Evolutionary conservation across 2,329 filamentous ascomycete species (phyloP).

Genomic region (Botrytis hyacinthi): DNA sequence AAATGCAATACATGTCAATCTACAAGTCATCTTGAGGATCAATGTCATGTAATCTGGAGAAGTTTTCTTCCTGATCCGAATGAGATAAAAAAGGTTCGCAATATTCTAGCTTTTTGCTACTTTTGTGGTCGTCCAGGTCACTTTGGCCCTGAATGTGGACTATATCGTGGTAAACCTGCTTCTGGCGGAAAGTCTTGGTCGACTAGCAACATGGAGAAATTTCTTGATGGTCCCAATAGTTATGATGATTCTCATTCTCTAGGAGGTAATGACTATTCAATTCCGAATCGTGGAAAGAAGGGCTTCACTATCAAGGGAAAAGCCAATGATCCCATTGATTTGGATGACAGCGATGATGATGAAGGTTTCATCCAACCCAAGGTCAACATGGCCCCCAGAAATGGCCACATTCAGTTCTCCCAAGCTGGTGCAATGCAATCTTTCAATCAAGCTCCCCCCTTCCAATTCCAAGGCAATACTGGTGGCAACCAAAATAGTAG

Average conservation of each 20-base stretch:
- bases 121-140: constrained; percentile 54
- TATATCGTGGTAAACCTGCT: constrained; percentile 26
- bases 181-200: constrained; percentile 52
- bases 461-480: constrained; percentile 15
- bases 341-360: constrained; percentile 36
- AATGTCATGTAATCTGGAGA: constrained; percentile 61
- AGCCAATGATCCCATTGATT: constrained; percentile 34
- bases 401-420: constrained; percentile 16
- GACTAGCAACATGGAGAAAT: constrained; percentile 47
- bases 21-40: constrained; percentile 54
- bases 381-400: constrained; percentile 20
- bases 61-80: constrained; percentile 48
- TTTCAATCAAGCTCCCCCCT: constrained; percentile 2
- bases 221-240: constrained; percentile 48
- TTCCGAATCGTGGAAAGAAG: constrained; percentile 25
- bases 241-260: constrained; percentile 31
- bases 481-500: neutral
- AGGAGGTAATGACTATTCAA: constrained; percentile 34
- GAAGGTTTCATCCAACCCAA: constrained; percentile 35
- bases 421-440: constrained; percentile 6
- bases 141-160: constrained; percentile 55
- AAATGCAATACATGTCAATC: constrained; percentile 61
- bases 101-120: constrained; percentile 54
- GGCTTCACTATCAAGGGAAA: constrained; percentile 38
- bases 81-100: constrained; percentile 48